Conservation (phyloP, 2,329 filamentous ascomycete genomes). For the Myrmaecium sp. region DNA sequence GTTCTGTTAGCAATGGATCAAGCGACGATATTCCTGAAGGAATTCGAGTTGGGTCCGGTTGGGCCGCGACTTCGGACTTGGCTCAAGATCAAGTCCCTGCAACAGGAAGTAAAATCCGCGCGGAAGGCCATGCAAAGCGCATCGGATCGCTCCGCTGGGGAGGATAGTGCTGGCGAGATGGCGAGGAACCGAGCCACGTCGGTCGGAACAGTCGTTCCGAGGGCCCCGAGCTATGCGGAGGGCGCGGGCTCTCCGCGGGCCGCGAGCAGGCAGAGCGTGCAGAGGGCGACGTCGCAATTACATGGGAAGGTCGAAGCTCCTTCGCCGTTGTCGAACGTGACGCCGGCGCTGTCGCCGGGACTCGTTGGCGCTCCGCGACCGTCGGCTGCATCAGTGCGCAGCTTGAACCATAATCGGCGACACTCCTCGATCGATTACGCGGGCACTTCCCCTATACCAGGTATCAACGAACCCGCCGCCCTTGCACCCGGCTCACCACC, state of each 20-base stretch:
- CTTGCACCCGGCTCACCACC: slow-evolving; percentile 8
- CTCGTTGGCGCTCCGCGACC: slow-evolving; percentile 35
- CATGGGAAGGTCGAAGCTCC: slow-evolving; percentile 18
- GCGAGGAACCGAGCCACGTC: slow-evolving; percentile 30
- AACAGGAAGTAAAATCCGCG: slow-evolving; percentile 63
- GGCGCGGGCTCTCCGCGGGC: slow-evolving; percentile 12
- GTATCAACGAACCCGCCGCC: slow-evolving; percentile 8
- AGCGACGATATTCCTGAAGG: slow-evolving; percentile 85
- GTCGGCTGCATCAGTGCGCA: slow-evolving; percentile 67
- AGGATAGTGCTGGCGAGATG: slow-evolving; percentile 24
- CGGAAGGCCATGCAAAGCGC: slow-evolving; percentile 17
- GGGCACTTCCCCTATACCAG: slow-evolving; percentile 12
- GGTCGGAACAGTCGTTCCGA: slow-evolving; percentile 20
- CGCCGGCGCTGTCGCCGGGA: slow-evolving; percentile 22
- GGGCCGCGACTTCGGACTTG: slow-evolving; percentile 81
- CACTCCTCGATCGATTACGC: slow-evolving; percentile 75
- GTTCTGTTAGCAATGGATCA: slow-evolving; percentile 91
- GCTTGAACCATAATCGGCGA: slow-evolving; percentile 67
- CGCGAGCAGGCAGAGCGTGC: slow-evolving; percentile 12
- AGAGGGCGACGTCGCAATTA: slow-evolving; percentile 15
- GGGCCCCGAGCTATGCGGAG: slow-evolving; percentile 20
- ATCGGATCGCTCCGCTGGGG: slow-evolving; percentile 25
- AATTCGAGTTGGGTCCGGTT: slow-evolving; percentile 83
- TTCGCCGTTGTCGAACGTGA: slow-evolving; percentile 28
- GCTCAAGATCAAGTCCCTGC: slow-evolving; percentile 86